Evolutionary conservation across 2,329 filamentous ascomycete genomes (phyloP), one percentile per base, ranked within the genome.

Genomic region (Aspergillus fructus): DNA sequence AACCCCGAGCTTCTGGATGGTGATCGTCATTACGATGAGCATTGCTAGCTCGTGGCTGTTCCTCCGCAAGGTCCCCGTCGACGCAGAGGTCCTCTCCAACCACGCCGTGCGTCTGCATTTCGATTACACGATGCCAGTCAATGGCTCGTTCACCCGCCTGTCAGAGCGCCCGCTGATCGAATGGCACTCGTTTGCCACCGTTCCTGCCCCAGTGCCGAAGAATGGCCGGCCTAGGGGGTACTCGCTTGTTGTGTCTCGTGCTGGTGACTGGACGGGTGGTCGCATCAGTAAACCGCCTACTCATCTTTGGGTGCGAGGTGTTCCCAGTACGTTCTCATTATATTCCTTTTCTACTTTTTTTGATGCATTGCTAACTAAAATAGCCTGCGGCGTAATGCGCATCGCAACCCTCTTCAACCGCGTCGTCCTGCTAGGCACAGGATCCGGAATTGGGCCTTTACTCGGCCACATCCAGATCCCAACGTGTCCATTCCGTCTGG

Each of bases 391-490:
- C 33, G 71, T 54, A 40, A 66, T 75, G 42, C 70, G 71, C 55
- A 70, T 54, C 8, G 43, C 52, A n/a, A 48, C 52, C 12, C 52
- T 75, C 5, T 76, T 76, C 60, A 65, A 66, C 19, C 61, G 65
- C 17, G 66, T 74, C 9, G 69, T 76, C 40, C 66, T 77, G 11
- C 68, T 77, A n/a, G 72, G 71, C 3, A 77, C 74, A 1, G 74
- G 74, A 7, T 71, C 67, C 13, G 74, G 74, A 2, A 76, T 77
- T 47, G 74, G 74, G 0, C 74, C 74, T 6, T 72, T 72, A 46
- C 66, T 77, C 3, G 52, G 52, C 5, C 52, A 54, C 34, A 41
- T 54, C 15, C 52, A 48, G 64, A 66, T 8, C 66, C 70, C 39
- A 66, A 54, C 40, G 2, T 54, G 43, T n/a, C 52, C 52, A 4